Evolutionary conservation across 2,329 filamentous ascomycete species (phyloP), one percentile per base, ranked within the genome.

Genomic region (Neophaeococcomyces mojaviensis): DNA sequence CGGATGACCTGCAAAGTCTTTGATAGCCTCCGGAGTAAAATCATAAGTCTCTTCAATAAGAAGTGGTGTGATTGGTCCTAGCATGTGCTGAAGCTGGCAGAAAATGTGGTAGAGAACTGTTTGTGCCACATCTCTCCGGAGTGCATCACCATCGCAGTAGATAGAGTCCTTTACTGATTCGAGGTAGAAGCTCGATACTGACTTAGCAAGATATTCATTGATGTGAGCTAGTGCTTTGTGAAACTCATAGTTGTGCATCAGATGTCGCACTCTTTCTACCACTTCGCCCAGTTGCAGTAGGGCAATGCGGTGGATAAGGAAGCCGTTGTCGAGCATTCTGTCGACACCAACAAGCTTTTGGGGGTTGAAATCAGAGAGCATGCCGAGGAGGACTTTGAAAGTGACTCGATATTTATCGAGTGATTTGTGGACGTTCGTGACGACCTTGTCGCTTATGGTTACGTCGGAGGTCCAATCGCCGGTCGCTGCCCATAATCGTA

Each of bases 381-480:
- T 82, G 8, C 92, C 92, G 0, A 95, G 75, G 1, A 98, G 73
- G 77, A 96, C 90, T 67, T 92, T 95, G 63, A 94, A 78, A 0
- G 85, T 95, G 39, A 86, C 84, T 13, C 92, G 83, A 62, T 90
- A 94, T 63, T 95, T 96, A 64, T 89, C 76, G 19, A 97, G 68
- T 2, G 80, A 77, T 37, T 77, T 79, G 55, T 95, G 86, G 9
- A 92, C 79, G 1, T 84, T 78, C 56, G 84, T 78, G 6, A 98
- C 74, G 0, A 92, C 81, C 1, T 81, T 77, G 52, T 84, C 78
- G 18, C 89, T 86, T 53, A 98, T 83, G 5, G 84, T 76, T 4
- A 97, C 82, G 61, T 98, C 92, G 15, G 78, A 79, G 2, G 87
- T 95, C 63, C 92, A 97, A 65, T 98, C 90, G 57, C 85, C 88